These are phyloP conservation scores for Akanthomyces dipterigenus DNA, from an alignment of 2,329 filamentous ascomycete species.

Conservation along the genomic window DNA sequence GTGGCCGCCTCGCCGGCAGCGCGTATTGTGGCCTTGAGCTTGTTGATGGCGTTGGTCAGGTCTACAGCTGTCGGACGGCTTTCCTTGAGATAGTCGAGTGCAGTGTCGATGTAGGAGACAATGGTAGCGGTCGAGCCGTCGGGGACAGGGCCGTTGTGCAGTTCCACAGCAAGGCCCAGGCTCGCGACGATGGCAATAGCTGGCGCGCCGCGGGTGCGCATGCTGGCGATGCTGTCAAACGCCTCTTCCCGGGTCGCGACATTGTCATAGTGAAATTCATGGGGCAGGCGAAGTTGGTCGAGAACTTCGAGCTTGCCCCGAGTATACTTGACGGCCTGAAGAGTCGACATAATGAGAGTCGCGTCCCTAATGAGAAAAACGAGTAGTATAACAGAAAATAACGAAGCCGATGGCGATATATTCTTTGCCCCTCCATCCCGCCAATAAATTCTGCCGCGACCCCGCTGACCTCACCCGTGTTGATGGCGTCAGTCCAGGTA, in stretches of 20 bases:
- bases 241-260: constrained; percentile 66
- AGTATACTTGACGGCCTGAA: constrained; percentile 72
- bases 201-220: constrained; percentile 74
- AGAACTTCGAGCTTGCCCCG: constrained; percentile 68
- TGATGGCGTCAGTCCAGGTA: constrained; percentile 7
- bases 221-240: constrained; percentile 75
- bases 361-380: constrained; percentile 31
- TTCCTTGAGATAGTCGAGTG: constrained; percentile 78
- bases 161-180: constrained; percentile 78
- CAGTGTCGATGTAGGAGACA: constrained; percentile 65
- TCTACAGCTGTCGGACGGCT: constrained; percentile 94
- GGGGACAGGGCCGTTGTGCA: constrained; percentile 47
- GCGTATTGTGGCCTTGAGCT: constrained; percentile 62
- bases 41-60: constrained; percentile 78
- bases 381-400: neutral
- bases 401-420: neutral
- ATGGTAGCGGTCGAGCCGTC: constrained; percentile 47
- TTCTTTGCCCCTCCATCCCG: constrained; percentile 11
- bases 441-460: constrained; percentile 19
- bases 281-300: constrained; percentile 76
- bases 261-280: constrained; percentile 71
- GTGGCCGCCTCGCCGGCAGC: constrained; percentile 35
- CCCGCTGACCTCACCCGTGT: constrained; percentile 13
- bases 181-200: constrained; percentile 98
- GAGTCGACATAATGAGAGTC: constrained; percentile 49